Conservation (phyloP, 345 rosid genomes). For the Euphorbia tirucalli region DNA sequence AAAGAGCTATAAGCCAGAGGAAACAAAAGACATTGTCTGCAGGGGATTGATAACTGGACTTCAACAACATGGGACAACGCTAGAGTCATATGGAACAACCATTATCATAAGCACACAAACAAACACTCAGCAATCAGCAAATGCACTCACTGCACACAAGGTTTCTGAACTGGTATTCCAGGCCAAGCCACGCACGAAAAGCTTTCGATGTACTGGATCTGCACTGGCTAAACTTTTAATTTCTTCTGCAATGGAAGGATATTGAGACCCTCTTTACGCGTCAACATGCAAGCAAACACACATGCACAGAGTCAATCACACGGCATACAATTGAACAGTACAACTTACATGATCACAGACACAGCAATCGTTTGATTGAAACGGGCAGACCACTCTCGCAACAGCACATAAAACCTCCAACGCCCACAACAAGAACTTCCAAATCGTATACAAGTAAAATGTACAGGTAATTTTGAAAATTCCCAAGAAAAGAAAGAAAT, state of each 20-base stretch:
- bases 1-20: background rate
- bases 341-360: conserved; percentile 17
- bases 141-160: conserved; percentile 83
- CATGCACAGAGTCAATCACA: conserved; percentile 65
- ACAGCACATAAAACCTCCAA: background rate
- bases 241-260: conserved; percentile 77
- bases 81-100: conserved; percentile 21
- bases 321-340: conserved; percentile 39
- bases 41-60: background rate
- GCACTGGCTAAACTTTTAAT: conserved; percentile 65
- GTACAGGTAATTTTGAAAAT: background rate
- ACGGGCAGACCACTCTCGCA: conserved; percentile 22
- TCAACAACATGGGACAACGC: conserved; percentile 4
- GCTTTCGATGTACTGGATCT: conserved; percentile 76
- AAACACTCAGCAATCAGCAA: conserved; percentile 48
- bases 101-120: conserved; percentile 30
- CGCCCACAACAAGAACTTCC: background rate
- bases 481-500: background rate
- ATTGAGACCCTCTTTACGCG: conserved; percentile 68
- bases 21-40: background rate
- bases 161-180: conserved; percentile 75
- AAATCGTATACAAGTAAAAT: background rate
- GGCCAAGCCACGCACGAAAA: conserved; percentile 82
- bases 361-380: conserved; percentile 13
- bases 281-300: conserved; percentile 70